Conservation (phyloP, 805 yeast species). For the Osmozyma mogii region DNA sequence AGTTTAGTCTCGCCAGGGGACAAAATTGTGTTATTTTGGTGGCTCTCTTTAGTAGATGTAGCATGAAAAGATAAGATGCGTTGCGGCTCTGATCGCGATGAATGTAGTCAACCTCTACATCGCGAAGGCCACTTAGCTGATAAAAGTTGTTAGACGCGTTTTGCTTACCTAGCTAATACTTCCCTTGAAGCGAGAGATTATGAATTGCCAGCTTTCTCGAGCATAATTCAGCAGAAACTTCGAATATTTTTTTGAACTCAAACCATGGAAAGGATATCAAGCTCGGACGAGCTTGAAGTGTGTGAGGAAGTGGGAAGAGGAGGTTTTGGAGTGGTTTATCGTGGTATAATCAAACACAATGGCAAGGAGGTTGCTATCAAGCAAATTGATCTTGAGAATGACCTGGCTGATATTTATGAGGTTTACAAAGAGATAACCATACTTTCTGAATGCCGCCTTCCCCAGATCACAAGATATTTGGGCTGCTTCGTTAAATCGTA, state of each 20-base stretch:
- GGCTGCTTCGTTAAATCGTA: constrained; percentile 67
- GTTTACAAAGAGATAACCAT: constrained; percentile 67
- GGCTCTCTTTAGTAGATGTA: too few species aligned
- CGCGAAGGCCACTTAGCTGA: too few species aligned
- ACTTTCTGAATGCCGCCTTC: constrained; percentile 55
- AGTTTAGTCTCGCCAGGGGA: not conserved
- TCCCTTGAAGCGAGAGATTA: too few species aligned
- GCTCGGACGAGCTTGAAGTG: constrained; percentile 34
- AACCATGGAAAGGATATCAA: constrained; percentile 13
- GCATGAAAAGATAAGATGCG: too few species aligned
- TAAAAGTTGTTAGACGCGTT: too few species aligned
- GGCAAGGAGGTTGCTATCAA: constrained; percentile 47
- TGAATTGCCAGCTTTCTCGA: too few species aligned
- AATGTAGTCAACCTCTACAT: too few species aligned
- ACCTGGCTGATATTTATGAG: constrained; percentile 54
- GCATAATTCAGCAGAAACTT: too few species aligned
- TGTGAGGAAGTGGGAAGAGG: constrained; percentile 64
- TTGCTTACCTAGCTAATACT: too few species aligned
- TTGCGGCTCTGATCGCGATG: too few species aligned
- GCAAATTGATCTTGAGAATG: constrained; percentile 67
- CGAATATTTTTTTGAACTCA: too few species aligned
- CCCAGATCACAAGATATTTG: constrained; percentile 56
- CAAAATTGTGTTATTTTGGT: too few species aligned
- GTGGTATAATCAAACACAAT: constrained; percentile 44
- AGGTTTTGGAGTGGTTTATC: constrained; percentile 70